Conservation (phyloP, 495 filamentous ascomycete species). For the Cryomyces antarcticus region DNA sequence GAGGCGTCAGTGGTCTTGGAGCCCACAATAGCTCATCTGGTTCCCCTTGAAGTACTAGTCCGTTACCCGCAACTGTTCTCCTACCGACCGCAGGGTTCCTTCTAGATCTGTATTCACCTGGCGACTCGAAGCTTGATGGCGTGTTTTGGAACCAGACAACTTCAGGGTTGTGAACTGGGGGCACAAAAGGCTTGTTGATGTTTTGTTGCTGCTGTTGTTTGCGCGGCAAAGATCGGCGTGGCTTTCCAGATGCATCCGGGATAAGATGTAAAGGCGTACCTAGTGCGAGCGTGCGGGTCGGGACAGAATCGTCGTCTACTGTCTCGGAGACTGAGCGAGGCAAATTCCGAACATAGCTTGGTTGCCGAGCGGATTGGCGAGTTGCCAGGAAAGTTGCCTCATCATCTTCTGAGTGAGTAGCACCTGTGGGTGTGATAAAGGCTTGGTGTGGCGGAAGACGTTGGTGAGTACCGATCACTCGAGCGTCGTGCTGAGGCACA, state of each 20-base stretch:
- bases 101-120: not conserved
- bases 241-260: constrained; percentile 3
- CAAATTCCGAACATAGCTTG: not conserved
- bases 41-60: no score
- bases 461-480: not conserved
- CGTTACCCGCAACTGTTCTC: not conserved
- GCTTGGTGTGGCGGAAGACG: not conserved
- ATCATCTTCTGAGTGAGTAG: not conserved
- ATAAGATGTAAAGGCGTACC: constrained; percentile 13
- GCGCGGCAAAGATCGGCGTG: not conserved
- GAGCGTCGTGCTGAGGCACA: not conserved
- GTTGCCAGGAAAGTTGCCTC: not conserved
- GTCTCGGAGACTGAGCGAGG: not conserved
- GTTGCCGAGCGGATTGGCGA: not conserved
- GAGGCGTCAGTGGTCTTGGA: constrained; percentile 2
- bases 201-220: constrained; percentile 6
- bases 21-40: not conserved
- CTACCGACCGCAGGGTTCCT: not conserved
- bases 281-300: not conserved
- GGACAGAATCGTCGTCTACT: not conserved
- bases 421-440: not conserved
- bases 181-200: constrained; percentile 17
- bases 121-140: not conserved
- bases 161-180: constrained; percentile 12
- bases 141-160: not conserved